Conservation (phyloP, 331 rosid species). For the Cydonia oblonga region DNA sequence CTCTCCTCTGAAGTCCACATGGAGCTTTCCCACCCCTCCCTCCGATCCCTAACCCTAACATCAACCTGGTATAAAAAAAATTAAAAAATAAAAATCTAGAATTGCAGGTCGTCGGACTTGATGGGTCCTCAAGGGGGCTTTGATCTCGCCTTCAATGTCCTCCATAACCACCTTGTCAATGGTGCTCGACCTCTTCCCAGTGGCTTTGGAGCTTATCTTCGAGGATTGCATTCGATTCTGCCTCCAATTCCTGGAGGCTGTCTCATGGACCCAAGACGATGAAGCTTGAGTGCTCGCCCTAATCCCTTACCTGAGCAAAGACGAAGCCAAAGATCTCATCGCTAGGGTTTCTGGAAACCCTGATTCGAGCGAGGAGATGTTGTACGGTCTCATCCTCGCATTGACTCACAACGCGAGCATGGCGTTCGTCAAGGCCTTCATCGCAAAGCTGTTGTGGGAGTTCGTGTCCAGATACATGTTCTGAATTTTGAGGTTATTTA, state of each 20-base stretch:
- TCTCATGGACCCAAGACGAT: constrained; percentile 87
- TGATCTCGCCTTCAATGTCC: too few species aligned
- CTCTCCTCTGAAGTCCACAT: too few species aligned
- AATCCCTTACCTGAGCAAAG: constrained; percentile 57
- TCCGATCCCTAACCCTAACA: too few species aligned
- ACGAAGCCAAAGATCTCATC: constrained; percentile 61
- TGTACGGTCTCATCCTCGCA: constrained; percentile 42
- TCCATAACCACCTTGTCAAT: constrained; percentile 29
- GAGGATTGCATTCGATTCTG: constrained; percentile 75
- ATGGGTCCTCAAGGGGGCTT: too few species aligned
- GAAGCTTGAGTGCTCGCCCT: constrained; percentile 47
- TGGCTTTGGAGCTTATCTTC: constrained; percentile 62
- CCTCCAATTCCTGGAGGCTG: constrained; percentile 66
- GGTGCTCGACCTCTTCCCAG: constrained; percentile 71
- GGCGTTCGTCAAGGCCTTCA: constrained; percentile 80
- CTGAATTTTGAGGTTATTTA: too few species aligned
- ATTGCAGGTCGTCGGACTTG: too few species aligned
- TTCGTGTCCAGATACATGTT: constrained; percentile 50
- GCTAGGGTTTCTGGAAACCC: constrained; percentile 54
- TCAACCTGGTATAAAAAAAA: too few species aligned
- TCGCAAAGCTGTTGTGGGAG: constrained; percentile 68
- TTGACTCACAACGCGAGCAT: constrained; percentile 56
- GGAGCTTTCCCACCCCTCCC: too few species aligned
- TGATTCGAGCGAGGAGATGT: constrained; percentile 55
- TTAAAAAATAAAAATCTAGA: too few species aligned